These are phyloP conservation scores for Lachnum nothofagi DNA, from an alignment of 2,329 filamentous ascomycete genomes.

Conservation along the genomic window DNA sequence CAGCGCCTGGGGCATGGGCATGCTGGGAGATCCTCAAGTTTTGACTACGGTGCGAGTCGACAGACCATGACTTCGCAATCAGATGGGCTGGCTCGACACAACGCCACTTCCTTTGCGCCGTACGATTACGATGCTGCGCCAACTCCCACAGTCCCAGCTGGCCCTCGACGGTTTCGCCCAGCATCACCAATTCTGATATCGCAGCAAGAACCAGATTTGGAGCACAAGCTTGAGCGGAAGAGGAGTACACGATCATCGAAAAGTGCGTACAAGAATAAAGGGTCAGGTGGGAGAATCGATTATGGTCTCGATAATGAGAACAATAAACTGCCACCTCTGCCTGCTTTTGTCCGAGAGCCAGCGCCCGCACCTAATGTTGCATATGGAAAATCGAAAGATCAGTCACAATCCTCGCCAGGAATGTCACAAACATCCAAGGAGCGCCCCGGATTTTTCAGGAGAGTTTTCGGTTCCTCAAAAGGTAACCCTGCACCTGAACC, in stretches of 20 bases:
- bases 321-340: conserved; percentile 30
- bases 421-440: conserved; percentile 53
- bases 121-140: conserved; percentile 74
- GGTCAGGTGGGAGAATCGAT: conserved; percentile 32
- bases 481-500: conserved; percentile 39
- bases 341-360: conserved; percentile 41
- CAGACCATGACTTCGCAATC: conserved; percentile 30
- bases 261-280: conserved; percentile 37
- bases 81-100: conserved; percentile 28
- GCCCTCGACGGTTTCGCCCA: conserved; percentile 57
- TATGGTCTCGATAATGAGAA: conserved; percentile 31
- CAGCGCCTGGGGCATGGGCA: conserved; percentile 51
- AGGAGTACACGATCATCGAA: conserved; percentile 54
- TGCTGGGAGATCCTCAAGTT: conserved; percentile 61
- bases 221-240: conserved; percentile 46
- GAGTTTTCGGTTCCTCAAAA: conserved; percentile 74
- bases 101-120: conserved; percentile 15
- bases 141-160: conserved; percentile 75
- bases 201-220: conserved; percentile 19
- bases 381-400: conserved; percentile 42
- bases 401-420: conserved; percentile 31
- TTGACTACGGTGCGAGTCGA: conserved; percentile 58
- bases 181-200: conserved; percentile 34
- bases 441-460: conserved; percentile 82
- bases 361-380: conserved; percentile 50